Base-by-base conservation (phyloP, 441 rosid genomes). In the Metrosideros polymorpha region DNA sequence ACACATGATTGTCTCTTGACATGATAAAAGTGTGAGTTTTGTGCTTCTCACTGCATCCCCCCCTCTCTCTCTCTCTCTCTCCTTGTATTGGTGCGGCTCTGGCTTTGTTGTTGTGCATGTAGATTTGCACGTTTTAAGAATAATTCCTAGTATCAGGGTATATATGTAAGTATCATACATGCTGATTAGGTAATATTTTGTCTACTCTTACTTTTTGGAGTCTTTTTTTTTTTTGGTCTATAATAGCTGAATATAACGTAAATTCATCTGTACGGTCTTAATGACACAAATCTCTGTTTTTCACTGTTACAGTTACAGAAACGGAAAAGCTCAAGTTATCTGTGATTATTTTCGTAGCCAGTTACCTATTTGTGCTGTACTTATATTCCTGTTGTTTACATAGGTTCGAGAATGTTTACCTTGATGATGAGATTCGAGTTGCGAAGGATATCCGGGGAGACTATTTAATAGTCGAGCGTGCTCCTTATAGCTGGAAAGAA, bases 371-470 rank as follows among this genome's bases (percentile, higher is more conserved):
- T 66, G 45, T 66, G 77, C 55, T 7, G 55, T 43, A 25, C 39
- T 82, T 45, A 49, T 49, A 49, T 49, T 49, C 84, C 35, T 57
- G 22, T 50, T 82, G 27, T 61, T 27, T 55, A 12, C 88, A 29
- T 87, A 95, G 99, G 99, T 95, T 97, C 82, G 98, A 96, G 57
- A 85, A 92, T 83, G 93, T 97, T 47, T 97, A 94, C 91, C 87
- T 97, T 84, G 99, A 96, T 85, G 92, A 92, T 86, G 98, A 96
- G 84, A 93, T 97, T 85, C 94, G 99, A 89, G 96, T 96, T 55
- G 99, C 89, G 84, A 97, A 95, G 89, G 99, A 97, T 91, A 94
- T 96, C 83, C 92, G 98, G 85, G 97, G 95, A 90, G 99, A 97
- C 86, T 96, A 96, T 93, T 90, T 97, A 83, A 87, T 97, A 71